Base-by-base conservation (phyloP, 495 filamentous ascomycete species). In the Amniculicola lignicola region DNA sequence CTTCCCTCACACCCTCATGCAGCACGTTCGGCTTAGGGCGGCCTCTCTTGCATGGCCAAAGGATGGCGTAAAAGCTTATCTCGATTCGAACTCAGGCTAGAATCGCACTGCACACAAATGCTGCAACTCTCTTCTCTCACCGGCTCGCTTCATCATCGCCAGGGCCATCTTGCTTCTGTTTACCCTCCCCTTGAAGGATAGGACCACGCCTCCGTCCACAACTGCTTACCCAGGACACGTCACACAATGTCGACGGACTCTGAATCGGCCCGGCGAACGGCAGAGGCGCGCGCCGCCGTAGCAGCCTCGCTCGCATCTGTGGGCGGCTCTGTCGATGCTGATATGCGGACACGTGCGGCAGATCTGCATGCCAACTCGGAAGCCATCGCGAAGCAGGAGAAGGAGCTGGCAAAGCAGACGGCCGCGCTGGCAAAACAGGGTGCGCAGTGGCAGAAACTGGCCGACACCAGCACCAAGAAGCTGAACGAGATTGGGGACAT, bases 401-500 rank as follows among this genome's bases (percentile, higher is more conserved):
- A 74, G 15, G 83, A 88, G 31, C 67, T 98, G 11, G 69, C 68
- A 33, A 81, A 77, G 62, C 77, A 82, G 25, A 87, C 88, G 7
- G 78, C 74, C 10, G 77, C 68, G n/a, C 72, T 98, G 59, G 74
- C 77, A 15, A 82, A 77, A 55, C 86, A 92, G 68, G 90, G 82
- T 56, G 82, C 83, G 46, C 77, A 82, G 71, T 81, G 86, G 70
- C 76, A 78, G 62, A 83, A 80, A 62, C 67, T 92, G 31, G 85
- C 82, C 12, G 81, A 83, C 58, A 77, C 82, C 62, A 83, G 85
- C 41, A 77, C 83, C 45, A 77, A 80, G 37, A 83, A 82, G 67
- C 71, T 98, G 41, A 96, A 96, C 75, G 89, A 95, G 79, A 80
- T 96, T 63, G 93, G 93, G 24, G 89, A 96, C 68, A 82, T 96